Percentiles rank a stretch among this genome's conserved stretches.
These are phyloP conservation scores for Fagopyrum tataricum DNA, from an alignment of 148 eudicot species.

Conservation along the genomic window DNA sequence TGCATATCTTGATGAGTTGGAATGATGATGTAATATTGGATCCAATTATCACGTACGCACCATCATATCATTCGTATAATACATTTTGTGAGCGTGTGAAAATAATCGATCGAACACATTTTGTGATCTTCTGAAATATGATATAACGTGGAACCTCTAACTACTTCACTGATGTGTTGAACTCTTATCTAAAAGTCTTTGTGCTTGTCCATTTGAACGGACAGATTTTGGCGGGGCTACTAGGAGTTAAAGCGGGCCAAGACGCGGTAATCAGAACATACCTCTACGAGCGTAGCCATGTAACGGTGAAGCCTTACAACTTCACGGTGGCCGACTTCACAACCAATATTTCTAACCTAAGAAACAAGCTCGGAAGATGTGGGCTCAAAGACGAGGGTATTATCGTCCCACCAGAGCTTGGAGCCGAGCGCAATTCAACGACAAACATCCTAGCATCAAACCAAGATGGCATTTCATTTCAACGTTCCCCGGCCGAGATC, in stretches of 20 bases:
- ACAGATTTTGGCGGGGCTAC: constrained; percentile 59
- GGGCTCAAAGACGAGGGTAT: constrained; percentile 81
- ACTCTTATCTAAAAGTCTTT: too few relatives aligned
- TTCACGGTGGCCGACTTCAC: constrained; percentile 70
- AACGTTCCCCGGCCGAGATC: constrained; percentile 50
- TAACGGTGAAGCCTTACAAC: constrained; percentile 42
- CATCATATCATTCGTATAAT: too few relatives aligned
- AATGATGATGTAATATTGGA: too few relatives aligned
- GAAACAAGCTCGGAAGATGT: constrained; percentile 51
- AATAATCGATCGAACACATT: too few relatives aligned
- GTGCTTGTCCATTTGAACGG: too few relatives aligned
- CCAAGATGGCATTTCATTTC: constrained; percentile 41
- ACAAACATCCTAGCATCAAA: constrained; percentile 56
- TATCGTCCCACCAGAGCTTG: constrained; percentile 40
- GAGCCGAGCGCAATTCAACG: constrained; percentile 41
- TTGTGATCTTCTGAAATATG: too few relatives aligned
- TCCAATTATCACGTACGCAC: too few relatives aligned
- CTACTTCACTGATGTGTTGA: too few relatives aligned
- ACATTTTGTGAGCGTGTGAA: too few relatives aligned
- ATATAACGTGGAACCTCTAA: too few relatives aligned
- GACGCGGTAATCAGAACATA: constrained; percentile 58
- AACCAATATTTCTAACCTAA: constrained; percentile 36
- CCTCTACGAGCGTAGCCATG: constrained; percentile 42
- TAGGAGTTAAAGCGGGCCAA: constrained; percentile 78
- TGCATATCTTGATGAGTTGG: not conserved